Conservation (phyloP, 345 rosid species). For the Eutrema yunnanense region DNA sequence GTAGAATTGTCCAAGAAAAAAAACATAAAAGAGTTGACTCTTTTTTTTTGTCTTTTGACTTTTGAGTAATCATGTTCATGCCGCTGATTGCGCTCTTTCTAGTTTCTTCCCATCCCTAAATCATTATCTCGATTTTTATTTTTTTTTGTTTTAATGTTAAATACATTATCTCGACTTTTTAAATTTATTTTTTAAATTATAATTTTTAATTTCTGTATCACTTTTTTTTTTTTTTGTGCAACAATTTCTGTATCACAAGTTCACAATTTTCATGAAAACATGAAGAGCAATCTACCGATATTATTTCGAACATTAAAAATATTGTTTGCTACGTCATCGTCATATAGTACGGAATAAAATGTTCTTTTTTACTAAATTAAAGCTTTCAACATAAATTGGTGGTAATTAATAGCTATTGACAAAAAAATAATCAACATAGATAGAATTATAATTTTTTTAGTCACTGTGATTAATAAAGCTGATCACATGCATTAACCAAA, state of each 20-base stretch:
- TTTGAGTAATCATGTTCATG: slow-evolving; percentile 3
- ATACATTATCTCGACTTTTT: neutral
- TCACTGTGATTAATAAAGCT: neutral
- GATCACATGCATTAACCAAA: neutral
- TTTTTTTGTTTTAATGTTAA: too few relatives aligned
- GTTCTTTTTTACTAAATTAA: neutral
- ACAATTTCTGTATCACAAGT: neutral
- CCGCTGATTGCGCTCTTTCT: slow-evolving; percentile 20
- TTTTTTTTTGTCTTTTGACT: neutral
- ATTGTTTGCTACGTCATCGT: neutral
- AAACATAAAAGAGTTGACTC: neutral
- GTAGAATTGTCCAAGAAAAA: too few relatives aligned
- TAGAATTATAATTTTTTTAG: neutral
- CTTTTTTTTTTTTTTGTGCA: too few relatives aligned
- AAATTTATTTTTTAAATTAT: neutral
- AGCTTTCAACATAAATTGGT: neutral
- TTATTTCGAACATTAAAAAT: neutral
- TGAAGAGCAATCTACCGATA: neutral
- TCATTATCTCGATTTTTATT: neutral
- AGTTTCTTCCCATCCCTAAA: neutral
- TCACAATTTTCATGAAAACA: neutral
- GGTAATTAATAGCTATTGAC: neutral
- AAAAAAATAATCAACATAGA: neutral
- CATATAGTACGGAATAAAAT: neutral
- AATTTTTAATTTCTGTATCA: neutral